Evolutionary conservation across 371 early-diverging fungal species (phyloP).

Genomic region (Haplosporangium sp.): DNA sequence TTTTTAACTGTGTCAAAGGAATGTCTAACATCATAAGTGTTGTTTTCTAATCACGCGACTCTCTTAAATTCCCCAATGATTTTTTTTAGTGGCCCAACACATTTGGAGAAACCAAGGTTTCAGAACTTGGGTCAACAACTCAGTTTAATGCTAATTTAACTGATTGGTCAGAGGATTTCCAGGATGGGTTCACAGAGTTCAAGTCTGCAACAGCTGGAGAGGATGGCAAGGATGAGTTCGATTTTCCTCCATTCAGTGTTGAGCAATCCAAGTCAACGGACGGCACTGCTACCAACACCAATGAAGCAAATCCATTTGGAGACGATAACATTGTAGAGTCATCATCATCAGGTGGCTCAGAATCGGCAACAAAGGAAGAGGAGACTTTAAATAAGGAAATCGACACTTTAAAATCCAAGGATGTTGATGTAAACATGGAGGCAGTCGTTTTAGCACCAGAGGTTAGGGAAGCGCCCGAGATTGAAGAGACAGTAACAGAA

Average conservation of each 20-base stretch:
- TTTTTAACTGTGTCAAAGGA: background rate
- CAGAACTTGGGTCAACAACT: slow-evolving; percentile 21
- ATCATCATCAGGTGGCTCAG: background rate
- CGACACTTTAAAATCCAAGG: background rate
- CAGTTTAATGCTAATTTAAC: slow-evolving; percentile 34
- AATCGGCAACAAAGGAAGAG: background rate
- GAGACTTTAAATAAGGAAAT: background rate
- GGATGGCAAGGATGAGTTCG: slow-evolving; percentile 38
- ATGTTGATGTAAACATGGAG: slow-evolving; percentile 10
- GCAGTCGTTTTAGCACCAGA: slow-evolving; percentile 15
- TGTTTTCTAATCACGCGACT: background rate
- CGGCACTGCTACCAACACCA: slow-evolving; percentile 8
- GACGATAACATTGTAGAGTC: slow-evolving; percentile 13
- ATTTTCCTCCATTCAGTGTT: slow-evolving; percentile 44
- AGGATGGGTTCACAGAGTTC: slow-evolving; percentile 49
- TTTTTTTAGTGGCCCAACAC: slow-evolving; percentile 33
- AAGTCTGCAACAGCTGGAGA: slow-evolving; percentile 21
- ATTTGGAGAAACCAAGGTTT: slow-evolving; percentile 27
- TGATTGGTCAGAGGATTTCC: slow-evolving; percentile 50
- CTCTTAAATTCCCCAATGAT: background rate
- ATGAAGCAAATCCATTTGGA: slow-evolving; percentile 20
- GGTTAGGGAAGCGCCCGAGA: slow-evolving; percentile 8
- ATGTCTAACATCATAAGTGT: too few species aligned
- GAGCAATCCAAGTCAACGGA: background rate
- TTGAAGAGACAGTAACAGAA: background rate